Percentiles rank a stretch among this genome's conserved stretches.
These are phyloP conservation scores for Aspergillus ochraceus DNA, from an alignment of 2,329 filamentous ascomycete genomes.

Conservation along the genomic window DNA sequence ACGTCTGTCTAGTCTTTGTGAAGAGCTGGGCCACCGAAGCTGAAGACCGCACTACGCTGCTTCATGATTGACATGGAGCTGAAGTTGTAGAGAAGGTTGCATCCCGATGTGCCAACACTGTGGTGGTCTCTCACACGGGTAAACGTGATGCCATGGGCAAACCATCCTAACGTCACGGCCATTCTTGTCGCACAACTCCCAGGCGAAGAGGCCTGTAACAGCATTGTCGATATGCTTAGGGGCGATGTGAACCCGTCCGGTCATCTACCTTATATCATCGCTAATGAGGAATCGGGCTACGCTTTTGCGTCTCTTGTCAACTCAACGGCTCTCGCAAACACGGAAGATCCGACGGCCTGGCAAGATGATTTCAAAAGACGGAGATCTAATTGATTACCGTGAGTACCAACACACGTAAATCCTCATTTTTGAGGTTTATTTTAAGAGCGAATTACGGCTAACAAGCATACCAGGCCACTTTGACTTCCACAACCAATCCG, in stretches of 20 bases:
- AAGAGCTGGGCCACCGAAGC: constrained; percentile 80
- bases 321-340: constrained; percentile 29
- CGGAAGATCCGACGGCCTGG: background rate
- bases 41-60: constrained; percentile 64
- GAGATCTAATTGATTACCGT: constrained; percentile 23
- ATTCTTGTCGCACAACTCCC: constrained; percentile 81
- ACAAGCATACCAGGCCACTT: constrained; percentile 10
- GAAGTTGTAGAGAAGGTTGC: constrained; percentile 82
- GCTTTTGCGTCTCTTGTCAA: constrained; percentile 39
- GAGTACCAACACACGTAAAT: too few species aligned
- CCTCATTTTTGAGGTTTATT: too few species aligned
- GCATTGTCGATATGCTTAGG: constrained; percentile 77
- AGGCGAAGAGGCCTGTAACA: constrained; percentile 79
- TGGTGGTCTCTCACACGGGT: constrained; percentile 79
- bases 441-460: too few species aligned
- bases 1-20: constrained; percentile 71
- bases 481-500: constrained; percentile 19
- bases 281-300: constrained; percentile 65
- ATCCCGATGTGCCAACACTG: constrained; percentile 72
- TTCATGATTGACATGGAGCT: constrained; percentile 71
- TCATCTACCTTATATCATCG: constrained; percentile 80
- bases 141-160: constrained; percentile 64
- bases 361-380: constrained; percentile 8
- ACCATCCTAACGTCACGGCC: constrained; percentile 76
- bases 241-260: constrained; percentile 75